These are phyloP conservation scores for Geosmithia flava DNA, from an alignment of 2,329 filamentous ascomycete genomes.

Conservation along the genomic window DNA sequence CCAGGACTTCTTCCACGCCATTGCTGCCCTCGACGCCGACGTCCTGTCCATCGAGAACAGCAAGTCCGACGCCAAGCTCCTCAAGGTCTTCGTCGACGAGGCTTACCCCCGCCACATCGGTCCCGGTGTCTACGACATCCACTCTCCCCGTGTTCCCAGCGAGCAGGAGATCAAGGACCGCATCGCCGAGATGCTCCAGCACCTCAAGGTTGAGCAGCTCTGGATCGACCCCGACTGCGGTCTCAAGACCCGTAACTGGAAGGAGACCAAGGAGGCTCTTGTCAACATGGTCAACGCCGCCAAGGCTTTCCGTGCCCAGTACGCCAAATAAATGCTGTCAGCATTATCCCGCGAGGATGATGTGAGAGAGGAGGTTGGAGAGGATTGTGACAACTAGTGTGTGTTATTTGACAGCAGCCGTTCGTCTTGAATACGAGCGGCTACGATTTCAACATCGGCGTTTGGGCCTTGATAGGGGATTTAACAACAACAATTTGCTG, in stretches of 20 bases:
- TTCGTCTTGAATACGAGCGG: slow-evolving; percentile 16
- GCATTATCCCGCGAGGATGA: background rate
- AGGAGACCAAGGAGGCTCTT: slow-evolving; percentile 94
- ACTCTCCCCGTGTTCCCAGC: slow-evolving; percentile 92
- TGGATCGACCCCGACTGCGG: slow-evolving; percentile 99
- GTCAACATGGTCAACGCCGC: slow-evolving; percentile 96
- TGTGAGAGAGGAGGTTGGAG: background rate
- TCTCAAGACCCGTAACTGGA: slow-evolving; percentile 98
- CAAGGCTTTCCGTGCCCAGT: slow-evolving; percentile 91
- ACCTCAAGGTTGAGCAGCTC: slow-evolving; percentile 95
- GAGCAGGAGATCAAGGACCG: slow-evolving; percentile 98
- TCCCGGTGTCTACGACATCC: slow-evolving; percentile 99
- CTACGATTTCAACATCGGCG: slow-evolving; percentile 50
- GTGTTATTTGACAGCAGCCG: slow-evolving; percentile 19
- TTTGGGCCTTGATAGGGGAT: slow-evolving; percentile 26
- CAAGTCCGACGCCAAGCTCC: slow-evolving; percentile 99
- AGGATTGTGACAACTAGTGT: slow-evolving; percentile 16
- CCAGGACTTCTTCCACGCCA: slow-evolving; percentile 99
- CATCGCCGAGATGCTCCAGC: slow-evolving; percentile 94
- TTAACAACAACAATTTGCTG: slow-evolving; percentile 14
- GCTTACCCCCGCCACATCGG: slow-evolving; percentile 97
- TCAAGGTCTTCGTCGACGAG: slow-evolving; percentile 96
- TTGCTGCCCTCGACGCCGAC: slow-evolving; percentile 93
- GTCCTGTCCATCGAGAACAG: slow-evolving; percentile 99
- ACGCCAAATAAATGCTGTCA: slow-evolving; percentile 45